phyloP scores from a whole-genome alignment of 192 early-diverging fungal genomes.

The Powellomyces hirtus region DNA sequence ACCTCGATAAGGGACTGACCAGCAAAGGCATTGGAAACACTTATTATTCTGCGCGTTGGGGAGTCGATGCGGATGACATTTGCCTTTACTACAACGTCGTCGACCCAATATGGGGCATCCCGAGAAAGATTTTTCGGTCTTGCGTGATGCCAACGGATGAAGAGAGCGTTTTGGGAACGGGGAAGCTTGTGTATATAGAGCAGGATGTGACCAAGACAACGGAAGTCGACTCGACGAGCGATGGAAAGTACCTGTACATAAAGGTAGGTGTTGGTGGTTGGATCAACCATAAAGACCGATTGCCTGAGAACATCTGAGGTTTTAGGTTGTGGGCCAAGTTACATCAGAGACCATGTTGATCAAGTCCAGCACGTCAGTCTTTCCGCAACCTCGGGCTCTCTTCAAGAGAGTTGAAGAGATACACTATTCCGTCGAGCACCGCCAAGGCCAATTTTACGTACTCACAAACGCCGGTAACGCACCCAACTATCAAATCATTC shows the following conservation, averaged over 20 bases:
- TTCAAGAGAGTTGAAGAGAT: constrained; percentile 9
- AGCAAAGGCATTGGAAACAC: constrained; percentile 10
- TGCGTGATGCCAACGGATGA: background rate
- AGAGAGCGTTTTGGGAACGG: background rate
- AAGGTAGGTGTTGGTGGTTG: constrained; percentile 20
- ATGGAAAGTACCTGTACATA: constrained; percentile 30
- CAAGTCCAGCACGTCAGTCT: too few relatives aligned
- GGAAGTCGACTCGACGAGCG: constrained; percentile 29
- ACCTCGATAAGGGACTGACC: background rate
- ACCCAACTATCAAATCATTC: constrained; percentile 24
- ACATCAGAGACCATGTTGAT: constrained; percentile 30
- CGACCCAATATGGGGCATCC: constrained; percentile 33
- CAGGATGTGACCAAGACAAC: constrained; percentile 32
- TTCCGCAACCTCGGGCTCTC: background rate
- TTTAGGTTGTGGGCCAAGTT: constrained; percentile 36
- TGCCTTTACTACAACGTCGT: constrained; percentile 39
- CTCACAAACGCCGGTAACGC: constrained; percentile 20
- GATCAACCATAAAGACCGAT: too few relatives aligned
- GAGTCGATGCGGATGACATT: background rate
- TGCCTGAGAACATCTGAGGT: too few relatives aligned
- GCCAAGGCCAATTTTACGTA: constrained; percentile 23
- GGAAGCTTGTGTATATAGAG: constrained; percentile 35
- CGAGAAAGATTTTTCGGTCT: constrained; percentile 12
- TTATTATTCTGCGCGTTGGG: constrained; percentile 44
- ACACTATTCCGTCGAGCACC: constrained; percentile 30